Percentiles rank a stretch among this genome's conserved stretches.
These are phyloP conservation scores for Phialemoniopsis sp. DNA, from an alignment of 2,329 filamentous ascomycete genomes.

Conservation along the genomic window DNA sequence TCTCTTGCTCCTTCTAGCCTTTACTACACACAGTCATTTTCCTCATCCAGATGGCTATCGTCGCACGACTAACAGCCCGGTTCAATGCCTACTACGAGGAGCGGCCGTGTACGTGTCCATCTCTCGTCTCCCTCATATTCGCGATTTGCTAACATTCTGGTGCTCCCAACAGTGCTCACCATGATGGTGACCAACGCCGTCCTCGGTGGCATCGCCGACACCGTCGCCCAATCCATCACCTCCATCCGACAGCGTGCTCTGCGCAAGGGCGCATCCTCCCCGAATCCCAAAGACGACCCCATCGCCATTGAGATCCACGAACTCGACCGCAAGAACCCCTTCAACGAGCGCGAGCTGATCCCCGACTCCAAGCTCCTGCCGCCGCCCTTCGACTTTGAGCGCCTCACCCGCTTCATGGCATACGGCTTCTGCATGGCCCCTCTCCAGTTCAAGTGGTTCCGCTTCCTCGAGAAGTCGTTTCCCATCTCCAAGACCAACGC, in stretches of 20 bases:
- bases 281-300: conserved; percentile 63
- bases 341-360: conserved; percentile 61
- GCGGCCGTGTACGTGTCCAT: conserved; percentile 62
- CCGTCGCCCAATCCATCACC: conserved; percentile 89
- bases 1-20: conserved; percentile 55
- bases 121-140: neutral
- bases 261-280: conserved; percentile 52
- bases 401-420: conserved; percentile 90
- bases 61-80: conserved; percentile 75
- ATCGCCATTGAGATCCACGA: conserved; percentile 87
- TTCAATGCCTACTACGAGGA: conserved; percentile 95
- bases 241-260: conserved; percentile 67
- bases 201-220: conserved; percentile 92
- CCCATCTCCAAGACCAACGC: conserved; percentile 76
- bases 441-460: conserved; percentile 93
- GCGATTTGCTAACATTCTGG: conserved; percentile 3
- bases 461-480: conserved; percentile 75
- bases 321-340: conserved; percentile 74
- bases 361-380: conserved; percentile 60
- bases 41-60: conserved; percentile 82
- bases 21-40: conserved; percentile 82
- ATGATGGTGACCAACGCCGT: conserved; percentile 99
- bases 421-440: conserved; percentile 97
- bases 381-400: conserved; percentile 91
- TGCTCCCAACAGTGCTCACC: conserved; percentile 66